A percentile compares a stretch with the other conserved stretches of the same genome.
These are phyloP conservation scores for Fusarium tupiense DNA, from an alignment of 2,329 filamentous ascomycete species.

Conservation along the genomic window DNA sequence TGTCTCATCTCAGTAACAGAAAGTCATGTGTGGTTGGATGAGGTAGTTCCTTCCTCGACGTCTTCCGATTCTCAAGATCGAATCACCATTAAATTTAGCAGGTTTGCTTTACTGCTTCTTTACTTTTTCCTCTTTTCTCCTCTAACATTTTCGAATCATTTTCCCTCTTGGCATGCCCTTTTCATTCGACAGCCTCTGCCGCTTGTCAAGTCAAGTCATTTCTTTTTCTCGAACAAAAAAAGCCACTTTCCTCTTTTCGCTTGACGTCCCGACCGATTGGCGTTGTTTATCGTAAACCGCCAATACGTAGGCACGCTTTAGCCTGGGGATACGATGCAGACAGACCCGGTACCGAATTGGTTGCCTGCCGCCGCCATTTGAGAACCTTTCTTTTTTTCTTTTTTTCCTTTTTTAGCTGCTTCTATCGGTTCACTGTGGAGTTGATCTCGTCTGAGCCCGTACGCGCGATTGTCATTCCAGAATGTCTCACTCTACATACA, in stretches of 20 bases:
- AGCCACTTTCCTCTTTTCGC: conserved; percentile 17
- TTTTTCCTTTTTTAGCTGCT: neutral
- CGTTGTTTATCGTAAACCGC: conserved; percentile 7
- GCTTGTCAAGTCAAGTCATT: neutral
- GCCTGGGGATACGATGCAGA: neutral
- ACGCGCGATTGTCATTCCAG: conserved; percentile 5
- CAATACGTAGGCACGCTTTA: neutral
- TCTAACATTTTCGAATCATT: neutral
- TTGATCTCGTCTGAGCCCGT: conserved; percentile 12
- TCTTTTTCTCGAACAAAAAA: neutral
- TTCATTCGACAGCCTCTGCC: neutral
- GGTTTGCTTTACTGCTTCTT: neutral
- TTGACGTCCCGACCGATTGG: conserved; percentile 24
- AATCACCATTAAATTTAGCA: neutral
- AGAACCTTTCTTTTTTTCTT: neutral
- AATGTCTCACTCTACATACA: conserved; percentile 8
- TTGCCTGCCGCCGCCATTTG: conserved; percentile 1
- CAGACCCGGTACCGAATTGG: neutral
- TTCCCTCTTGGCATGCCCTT: neutral
- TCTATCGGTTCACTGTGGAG: conserved; percentile 32
- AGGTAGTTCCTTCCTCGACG: neutral
- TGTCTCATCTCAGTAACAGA: neutral
- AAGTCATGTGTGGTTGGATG: neutral
- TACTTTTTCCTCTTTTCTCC: neutral
- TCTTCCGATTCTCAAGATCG: neutral